Base-by-base conservation (phyloP, 495 filamentous ascomycete genomes). In the Bacidia rubella region DNA sequence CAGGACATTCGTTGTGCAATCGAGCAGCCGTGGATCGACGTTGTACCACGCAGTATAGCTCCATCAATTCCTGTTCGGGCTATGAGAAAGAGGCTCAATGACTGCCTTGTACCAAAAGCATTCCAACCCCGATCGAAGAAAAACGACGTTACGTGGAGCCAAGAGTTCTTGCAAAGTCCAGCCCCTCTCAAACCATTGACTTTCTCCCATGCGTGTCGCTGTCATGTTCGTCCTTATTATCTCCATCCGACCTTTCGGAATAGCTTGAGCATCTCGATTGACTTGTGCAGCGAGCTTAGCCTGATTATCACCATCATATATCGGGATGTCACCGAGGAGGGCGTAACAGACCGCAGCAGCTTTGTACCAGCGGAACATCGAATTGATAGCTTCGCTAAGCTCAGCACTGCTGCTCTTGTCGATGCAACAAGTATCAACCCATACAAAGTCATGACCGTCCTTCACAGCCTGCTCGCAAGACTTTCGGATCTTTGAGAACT, bases 371-470 rank as follows among this genome's bases (percentile, higher is more conserved):
- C 9, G 9, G 17, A 9, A 44, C 41, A 44, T 44, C 15, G 41
- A 44, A 20, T 44, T 44, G 17, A 44, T 44, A 9, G 41, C 41
- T 22, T 44, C 9, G 41, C 41, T 44, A 7, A 44, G 17, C 17
- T 44, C 41, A 9, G 41, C 41, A 20, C 41, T 44, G 19, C 41
- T 44, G 17, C 17, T 48, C 53, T 70, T 68, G 52, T 70, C 64
- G 48, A 72, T 70, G 47, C 64, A 69, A 45, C 63, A 69, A 5
- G 66, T 69, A 45, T 69, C 65, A 2, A 69, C 51, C 64, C 66
- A 69, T 15, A 62, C 24, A 50, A 74, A 77, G 45, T 51, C 7
- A 29, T 41, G 32, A 1, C 58, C 51, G 49, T 63, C 53, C 29
- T 48, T 32, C 5, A 21, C 45, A 35, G 65, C 62, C 49, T 62